Base-by-base conservation (phyloP, 371 early-diverging fungal species). In the Mortierella sp. region DNA sequence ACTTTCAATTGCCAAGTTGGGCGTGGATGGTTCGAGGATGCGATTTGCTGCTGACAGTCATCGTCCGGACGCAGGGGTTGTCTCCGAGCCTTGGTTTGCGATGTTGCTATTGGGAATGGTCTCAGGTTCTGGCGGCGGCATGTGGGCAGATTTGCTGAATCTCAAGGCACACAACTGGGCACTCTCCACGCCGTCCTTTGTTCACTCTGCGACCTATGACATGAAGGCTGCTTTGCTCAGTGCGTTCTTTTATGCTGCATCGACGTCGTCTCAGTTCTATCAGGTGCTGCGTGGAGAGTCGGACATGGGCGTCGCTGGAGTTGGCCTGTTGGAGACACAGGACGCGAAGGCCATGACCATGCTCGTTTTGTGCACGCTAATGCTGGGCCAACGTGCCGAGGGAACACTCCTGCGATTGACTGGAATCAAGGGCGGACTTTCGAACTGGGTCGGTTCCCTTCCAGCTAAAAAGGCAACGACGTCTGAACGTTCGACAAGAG, bases 41-140 rank as follows among this genome's bases (percentile, higher is more conserved):
- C 64, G 78, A 7, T 62, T 68, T 31, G 79, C 81, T 14, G 80
- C 81, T 4, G 83, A 69, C 32, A 67, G 56, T 6, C 75, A 73
- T 32, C 52, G 51, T n/a, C 48, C 51, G 19, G 56, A 65, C 8
- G 49, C 47, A 3, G 61, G 66, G 21, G 42, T 44, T 7, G 4
- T 57, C 11, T 47, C 9, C 31, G 76, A 76, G 31, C 76, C 76
- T 15, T 76, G 76, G 69, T 81, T 84, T 21, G 88, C 88, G 34
- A 83, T 85, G 64, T 51, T 86, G 21, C 42, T 86, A 3, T 78
- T 85, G 57, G 88, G 88, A 12, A 82, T 83, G 15, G 67, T 88
- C 32, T 73, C 81, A 19, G 88, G 88, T 3, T 82, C 83, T 34
- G 88, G 88, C 44, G 86, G 87, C 34, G 84, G 84, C 6, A 66